phyloP scores from a whole-genome alignment of 2,329 filamentous ascomycete genomes.

The Aspergillus amoenus region DNA sequence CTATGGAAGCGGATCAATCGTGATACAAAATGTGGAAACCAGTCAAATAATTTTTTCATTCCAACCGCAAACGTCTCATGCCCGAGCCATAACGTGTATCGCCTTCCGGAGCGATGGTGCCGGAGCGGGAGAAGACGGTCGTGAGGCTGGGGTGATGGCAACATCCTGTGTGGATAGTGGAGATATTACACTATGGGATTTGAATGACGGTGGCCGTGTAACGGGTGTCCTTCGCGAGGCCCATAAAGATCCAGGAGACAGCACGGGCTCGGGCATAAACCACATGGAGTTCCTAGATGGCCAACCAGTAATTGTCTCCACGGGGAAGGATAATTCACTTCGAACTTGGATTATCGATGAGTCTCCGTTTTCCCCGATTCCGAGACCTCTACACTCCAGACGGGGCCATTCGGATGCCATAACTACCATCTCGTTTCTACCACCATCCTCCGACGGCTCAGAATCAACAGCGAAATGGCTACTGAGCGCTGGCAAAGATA shows the following conservation, averaged over 20 bases:
- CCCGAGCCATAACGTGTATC: slow-evolving; percentile 70
- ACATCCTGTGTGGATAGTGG: slow-evolving; percentile 77
- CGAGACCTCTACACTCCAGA: slow-evolving; percentile 78
- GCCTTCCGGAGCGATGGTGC: slow-evolving; percentile 86
- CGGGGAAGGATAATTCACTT: slow-evolving; percentile 87
- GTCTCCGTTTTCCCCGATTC: slow-evolving; percentile 81
- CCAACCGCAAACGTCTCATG: slow-evolving; percentile 63
- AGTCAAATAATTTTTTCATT: slow-evolving; percentile 72
- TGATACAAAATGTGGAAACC: slow-evolving; percentile 76
- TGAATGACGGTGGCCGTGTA: slow-evolving; percentile 83
- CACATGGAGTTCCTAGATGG: slow-evolving; percentile 86
- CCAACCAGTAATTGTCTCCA: slow-evolving; percentile 86
- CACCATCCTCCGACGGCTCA: slow-evolving; percentile 82
- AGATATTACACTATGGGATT: slow-evolving; percentile 93
- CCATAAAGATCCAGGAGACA: slow-evolving; percentile 62
- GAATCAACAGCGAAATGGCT: slow-evolving; percentile 92
- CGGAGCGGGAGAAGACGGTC: slow-evolving; percentile 84
- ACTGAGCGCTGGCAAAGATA: slow-evolving; percentile 82
- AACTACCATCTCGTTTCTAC: slow-evolving; percentile 78
- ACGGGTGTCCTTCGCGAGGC: slow-evolving; percentile 84
- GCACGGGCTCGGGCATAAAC: slow-evolving; percentile 72
- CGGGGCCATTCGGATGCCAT: slow-evolving; percentile 88
- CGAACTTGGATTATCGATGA: slow-evolving; percentile 98
- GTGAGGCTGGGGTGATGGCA: slow-evolving; percentile 87
- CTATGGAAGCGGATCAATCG: slow-evolving; percentile 74